Evolutionary conservation across 2,329 filamentous ascomycete genomes (phyloP).

Genomic region (Monosporascus sp.): DNA sequence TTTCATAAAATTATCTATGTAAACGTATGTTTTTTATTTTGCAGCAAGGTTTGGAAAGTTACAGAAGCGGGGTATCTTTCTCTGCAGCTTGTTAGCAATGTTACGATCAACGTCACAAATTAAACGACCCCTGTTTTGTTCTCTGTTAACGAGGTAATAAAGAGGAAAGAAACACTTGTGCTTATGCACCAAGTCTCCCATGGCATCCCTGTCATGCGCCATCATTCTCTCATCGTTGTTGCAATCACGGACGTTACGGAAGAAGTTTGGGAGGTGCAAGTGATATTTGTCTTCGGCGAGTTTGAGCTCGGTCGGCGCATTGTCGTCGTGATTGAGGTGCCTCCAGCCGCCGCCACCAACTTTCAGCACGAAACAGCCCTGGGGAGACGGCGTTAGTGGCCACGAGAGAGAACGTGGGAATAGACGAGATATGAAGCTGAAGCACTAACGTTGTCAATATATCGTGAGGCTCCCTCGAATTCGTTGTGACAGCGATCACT

Average conservation of each 20-base stretch:
- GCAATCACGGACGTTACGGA: constrained; percentile 5
- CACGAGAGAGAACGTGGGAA: background rate
- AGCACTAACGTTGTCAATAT: background rate
- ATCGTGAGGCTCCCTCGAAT: background rate
- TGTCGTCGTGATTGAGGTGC: constrained; percentile 1
- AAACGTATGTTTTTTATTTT: too few relatives aligned
- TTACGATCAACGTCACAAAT: background rate
- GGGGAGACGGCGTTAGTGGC: background rate
- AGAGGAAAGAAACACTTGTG: constrained; percentile 2
- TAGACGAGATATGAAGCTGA: background rate
- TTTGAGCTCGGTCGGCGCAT: constrained; percentile 1
- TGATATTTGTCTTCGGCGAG: background rate
- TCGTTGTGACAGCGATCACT: background rate
- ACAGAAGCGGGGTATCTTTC: too few relatives aligned
- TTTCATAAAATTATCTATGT: too few relatives aligned
- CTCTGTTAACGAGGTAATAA: background rate
- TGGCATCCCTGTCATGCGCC: background rate
- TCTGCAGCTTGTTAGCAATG: background rate
- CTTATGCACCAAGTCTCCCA: background rate
- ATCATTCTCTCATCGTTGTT: constrained; percentile 1
- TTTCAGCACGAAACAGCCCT: constrained; percentile 4
- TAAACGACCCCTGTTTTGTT: background rate
- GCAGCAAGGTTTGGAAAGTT: too few relatives aligned
- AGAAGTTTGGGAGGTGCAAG: background rate
- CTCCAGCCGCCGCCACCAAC: background rate